Evolutionary conservation across 2,329 filamentous ascomycete genomes (phyloP).

Genomic region (Neospermospora avenae): DNA sequence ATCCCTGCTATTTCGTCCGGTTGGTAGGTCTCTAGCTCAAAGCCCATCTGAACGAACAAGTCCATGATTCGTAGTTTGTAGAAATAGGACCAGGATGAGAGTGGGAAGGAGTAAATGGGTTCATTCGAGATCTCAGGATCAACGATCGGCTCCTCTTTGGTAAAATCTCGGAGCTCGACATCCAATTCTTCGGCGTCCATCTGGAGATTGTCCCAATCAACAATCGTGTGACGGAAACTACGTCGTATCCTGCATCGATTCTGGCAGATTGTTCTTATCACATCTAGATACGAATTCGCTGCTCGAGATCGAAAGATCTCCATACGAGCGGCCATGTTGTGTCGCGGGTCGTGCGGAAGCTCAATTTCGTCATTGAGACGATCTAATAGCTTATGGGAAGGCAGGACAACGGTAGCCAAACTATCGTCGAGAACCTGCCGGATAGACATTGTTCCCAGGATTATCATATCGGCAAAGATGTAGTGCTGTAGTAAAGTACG

Average conservation of each 20-base stretch:
- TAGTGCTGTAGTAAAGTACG: slow-evolving; percentile 75
- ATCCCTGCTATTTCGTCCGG: slow-evolving; percentile 80
- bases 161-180: slow-evolving; percentile 58
- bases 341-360: slow-evolving; percentile 67
- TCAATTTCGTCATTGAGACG: slow-evolving; percentile 74
- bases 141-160: slow-evolving; percentile 57
- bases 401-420: slow-evolving; percentile 72
- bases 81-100: slow-evolving; percentile 86
- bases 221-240: slow-evolving; percentile 78
- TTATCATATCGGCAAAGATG: slow-evolving; percentile 68
- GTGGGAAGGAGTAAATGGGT: slow-evolving; percentile 62
- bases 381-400: slow-evolving; percentile 67
- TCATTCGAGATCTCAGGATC: slow-evolving; percentile 48
- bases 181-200: slow-evolving; percentile 77
- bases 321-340: slow-evolving; percentile 70
- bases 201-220: slow-evolving; percentile 82
- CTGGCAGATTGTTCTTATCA: slow-evolving; percentile 81
- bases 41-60: slow-evolving; percentile 84
- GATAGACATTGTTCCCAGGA: slow-evolving; percentile 65
- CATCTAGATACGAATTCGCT: slow-evolving; percentile 73
- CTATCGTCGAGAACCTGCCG: slow-evolving; percentile 78
- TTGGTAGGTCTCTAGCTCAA: slow-evolving; percentile 89
- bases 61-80: slow-evolving; percentile 90
- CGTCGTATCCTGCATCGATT: slow-evolving; percentile 88
- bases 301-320: slow-evolving; percentile 62